These are phyloP conservation scores for Coemansia umbellata DNA, from an alignment of 192 early-diverging fungal genomes.

Conservation along the genomic window DNA sequence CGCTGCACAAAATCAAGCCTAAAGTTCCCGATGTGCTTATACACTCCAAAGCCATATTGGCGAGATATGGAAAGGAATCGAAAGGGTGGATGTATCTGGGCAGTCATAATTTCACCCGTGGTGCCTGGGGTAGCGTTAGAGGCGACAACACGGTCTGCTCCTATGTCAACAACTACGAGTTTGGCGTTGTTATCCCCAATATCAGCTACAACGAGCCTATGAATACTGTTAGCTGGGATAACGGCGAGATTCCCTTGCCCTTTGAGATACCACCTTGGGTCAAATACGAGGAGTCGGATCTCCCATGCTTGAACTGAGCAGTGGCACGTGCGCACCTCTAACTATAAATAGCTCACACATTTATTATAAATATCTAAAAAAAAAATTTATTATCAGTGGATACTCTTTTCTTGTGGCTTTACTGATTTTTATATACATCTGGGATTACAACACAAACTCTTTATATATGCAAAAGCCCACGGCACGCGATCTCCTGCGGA, in stretches of 20 bases:
- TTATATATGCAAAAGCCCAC: too few relatives aligned
- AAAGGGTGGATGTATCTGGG: conserved; percentile 45
- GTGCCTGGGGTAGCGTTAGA: conserved; percentile 26
- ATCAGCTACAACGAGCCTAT: conserved; percentile 8
- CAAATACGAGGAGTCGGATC: conserved; percentile 10
- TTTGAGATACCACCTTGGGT: conserved; percentile 25
- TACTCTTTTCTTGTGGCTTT: too few relatives aligned
- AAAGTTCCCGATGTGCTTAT: background rate
- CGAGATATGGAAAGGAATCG: conserved; percentile 3
- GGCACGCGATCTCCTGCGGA: conserved; percentile 34
- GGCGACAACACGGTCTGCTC: background rate
- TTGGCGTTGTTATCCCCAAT: conserved; percentile 28
- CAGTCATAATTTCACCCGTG: conserved; percentile 39
- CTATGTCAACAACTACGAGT: conserved; percentile 41
- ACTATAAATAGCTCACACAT: too few relatives aligned
- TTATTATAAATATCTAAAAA: too few relatives aligned
- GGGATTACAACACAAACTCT: too few relatives aligned
- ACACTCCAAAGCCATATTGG: conserved; percentile 31
- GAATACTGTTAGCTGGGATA: conserved; percentile 26
- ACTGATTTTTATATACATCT: too few relatives aligned
- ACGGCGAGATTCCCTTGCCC: conserved; percentile 17
- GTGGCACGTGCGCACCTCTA: background rate
- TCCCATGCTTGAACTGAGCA: conserved; percentile 8
- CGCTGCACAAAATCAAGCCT: conserved; percentile 19
- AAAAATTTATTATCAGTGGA: too few relatives aligned